phyloP scores from a whole-genome alignment of 2,329 filamentous ascomycete genomes.

The Trichothecium sympodiale region DNA sequence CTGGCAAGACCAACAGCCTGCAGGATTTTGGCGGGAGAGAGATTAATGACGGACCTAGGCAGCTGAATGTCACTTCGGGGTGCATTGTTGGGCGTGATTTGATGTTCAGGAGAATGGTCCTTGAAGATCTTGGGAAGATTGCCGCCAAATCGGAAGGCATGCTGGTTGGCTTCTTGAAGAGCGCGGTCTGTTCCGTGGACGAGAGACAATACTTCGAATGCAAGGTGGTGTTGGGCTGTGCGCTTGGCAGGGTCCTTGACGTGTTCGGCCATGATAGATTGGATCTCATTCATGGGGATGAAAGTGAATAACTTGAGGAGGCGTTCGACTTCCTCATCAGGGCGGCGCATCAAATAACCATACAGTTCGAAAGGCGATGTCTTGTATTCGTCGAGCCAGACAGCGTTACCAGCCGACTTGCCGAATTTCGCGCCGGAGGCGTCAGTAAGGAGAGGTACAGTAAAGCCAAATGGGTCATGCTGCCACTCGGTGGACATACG shows the following conservation, averaged over 20 bases:
- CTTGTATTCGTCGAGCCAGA: conserved; percentile 81
- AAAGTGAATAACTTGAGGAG: conserved; percentile 90
- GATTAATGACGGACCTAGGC: conserved; percentile 43
- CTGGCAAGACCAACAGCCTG: conserved; percentile 46
- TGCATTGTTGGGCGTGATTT: conserved; percentile 33
- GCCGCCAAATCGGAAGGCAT: conserved; percentile 36
- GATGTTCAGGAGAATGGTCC: conserved; percentile 16
- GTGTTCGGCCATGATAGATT: conserved; percentile 57
- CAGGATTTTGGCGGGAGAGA: conserved; percentile 48
- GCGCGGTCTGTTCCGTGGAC: conserved; percentile 63
- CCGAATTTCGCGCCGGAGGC: conserved; percentile 82
- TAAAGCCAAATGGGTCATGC: conserved; percentile 68
- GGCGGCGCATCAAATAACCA: conserved; percentile 73
- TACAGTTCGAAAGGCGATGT: conserved; percentile 82
- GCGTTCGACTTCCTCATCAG: conserved; percentile 70
- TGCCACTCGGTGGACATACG: conserved; percentile 29
- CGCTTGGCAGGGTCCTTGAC: conserved; percentile 56
- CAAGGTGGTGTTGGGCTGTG: conserved; percentile 71
- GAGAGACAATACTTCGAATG: conserved; percentile 69
- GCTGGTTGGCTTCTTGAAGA: conserved; percentile 44
- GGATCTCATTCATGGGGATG: conserved; percentile 59
- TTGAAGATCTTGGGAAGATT: conserved; percentile 18
- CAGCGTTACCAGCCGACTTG: conserved; percentile 85
- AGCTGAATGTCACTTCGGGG: conserved; percentile 45
- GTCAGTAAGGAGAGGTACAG: conserved; percentile 81